Base-by-base conservation (phyloP, 2,329 filamentous ascomycete genomes). In the Eutypa lata region DNA sequence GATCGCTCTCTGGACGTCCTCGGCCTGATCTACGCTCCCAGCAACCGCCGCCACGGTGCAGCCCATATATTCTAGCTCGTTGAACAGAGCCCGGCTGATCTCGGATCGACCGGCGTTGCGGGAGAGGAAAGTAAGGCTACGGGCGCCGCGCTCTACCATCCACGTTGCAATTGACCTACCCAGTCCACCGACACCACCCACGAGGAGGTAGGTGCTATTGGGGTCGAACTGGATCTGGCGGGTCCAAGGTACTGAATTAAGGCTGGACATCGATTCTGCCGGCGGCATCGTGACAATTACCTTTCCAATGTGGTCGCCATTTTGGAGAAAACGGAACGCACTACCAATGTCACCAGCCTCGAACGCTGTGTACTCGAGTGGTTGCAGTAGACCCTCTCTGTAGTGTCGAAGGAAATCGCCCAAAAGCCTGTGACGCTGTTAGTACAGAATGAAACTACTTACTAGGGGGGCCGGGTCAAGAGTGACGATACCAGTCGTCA, bases 291-390 rank as follows among this genome's bases (percentile, higher is more conserved):
- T 61, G 6, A 68, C 49, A 14, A 75, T 65, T 6, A 76, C 64
- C 50, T 78, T 78, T 0, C 75, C 76, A 16, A 76, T 66, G 50
- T 75, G 73, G 1, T 65, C 58, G 0, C 73, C 74, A 26, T 60
- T 62, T 50, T 74, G 72, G 58, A 78, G 66, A 31, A 64, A 64
- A 2, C 69, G 61, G 55, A 76, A 71, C 1, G 71, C 71, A 1
- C 69, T 61, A 7, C 58, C 49, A 3, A 71, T 60, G 1, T 67
- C 57, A 10, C 56, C 55, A n/a, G 58, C 58, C 22, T 52, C 52
- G 53, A 66, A 62, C 26, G 47, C 35, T 50, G 63, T 61, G 11
- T 67, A 46, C 3, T 53, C 46, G 8, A 59, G 57, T 1, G 58
- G 57, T 35, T 37, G 42, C 28, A 63, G 54, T 3, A 51, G 18